Evolutionary conservation across 306 rosid genomes (phyloP), one percentile per base, ranked within the genome.

Genomic region (Dryas alaskensis): DNA sequence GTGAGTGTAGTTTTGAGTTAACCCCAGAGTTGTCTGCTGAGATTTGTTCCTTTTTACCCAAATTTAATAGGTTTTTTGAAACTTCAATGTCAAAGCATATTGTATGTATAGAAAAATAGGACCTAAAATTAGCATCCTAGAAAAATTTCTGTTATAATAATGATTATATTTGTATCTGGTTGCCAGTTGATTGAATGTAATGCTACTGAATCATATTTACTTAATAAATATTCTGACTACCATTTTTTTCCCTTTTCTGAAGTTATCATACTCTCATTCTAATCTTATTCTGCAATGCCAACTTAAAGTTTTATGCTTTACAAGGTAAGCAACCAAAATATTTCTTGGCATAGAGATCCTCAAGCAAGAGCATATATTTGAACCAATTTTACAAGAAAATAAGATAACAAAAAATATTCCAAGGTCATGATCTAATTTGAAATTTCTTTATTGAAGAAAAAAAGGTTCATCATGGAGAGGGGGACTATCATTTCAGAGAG

Each of bases 61-160:
- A 55, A 53, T 46, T 48, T 48, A 25, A 68, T 78, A 22, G 75
- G 74, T 74, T 74, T 81, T 77, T 79, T 64, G 73, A 83, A 85
- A 57, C 68, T 70, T 75, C 70, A 60, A 79, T 72, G 13, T 77
- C 45, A 31, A 69, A 16, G 72, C 75, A 17, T 81, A 76, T 80
- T 80, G 85, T 50, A 40, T 59, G 76, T 78, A 75, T 77, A 83
- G 83, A 78, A 51, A 66, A 80, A 74, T 75, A 79, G 83, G 60
- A 74, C 80, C 76, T 55, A 76, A 14, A 76, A 75, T 73, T 73
- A 70, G 69, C 43, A 69, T 78, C 78, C 71, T 78, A 76, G 73
- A 76, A 76, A 50, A 71, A 55, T 58, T 52, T 65, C 55, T 70
- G 79, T 67, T 64, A 73, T 65, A 78, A 59, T 79, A 53, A 72